Evolutionary conservation across 176 grass and related monocot species (phyloP).

Genomic region (maize (Zea mays)): Zm-B73-REFERENCE-NAM-5.0 NC_050096.1:49643001-49643500

Average conservation of each 20-base stretch:
- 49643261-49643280: neutral
- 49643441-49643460: neutral
- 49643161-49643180: neutral
- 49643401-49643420: neutral
- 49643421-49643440: no score
- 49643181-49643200: neutral
- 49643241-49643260: neutral
- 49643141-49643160: neutral
- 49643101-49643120: conserved; percentile 11
- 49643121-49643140: neutral
- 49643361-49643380: neutral
- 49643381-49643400: neutral
- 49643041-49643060: neutral
- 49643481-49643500: neutral
- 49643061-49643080: neutral
- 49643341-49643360: neutral
- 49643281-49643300: neutral
- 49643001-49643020: neutral
- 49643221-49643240: neutral
- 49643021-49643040: neutral
- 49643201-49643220: neutral
- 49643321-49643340: no score
- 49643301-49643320: neutral
- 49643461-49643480: neutral
- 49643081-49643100: neutral